A percentile compares a stretch with the other conserved stretches of the same genome.
phyloP scores from a whole-genome alignment of 2,329 filamentous ascomycete genomes.

The Coleophoma cylindrospora region DNA sequence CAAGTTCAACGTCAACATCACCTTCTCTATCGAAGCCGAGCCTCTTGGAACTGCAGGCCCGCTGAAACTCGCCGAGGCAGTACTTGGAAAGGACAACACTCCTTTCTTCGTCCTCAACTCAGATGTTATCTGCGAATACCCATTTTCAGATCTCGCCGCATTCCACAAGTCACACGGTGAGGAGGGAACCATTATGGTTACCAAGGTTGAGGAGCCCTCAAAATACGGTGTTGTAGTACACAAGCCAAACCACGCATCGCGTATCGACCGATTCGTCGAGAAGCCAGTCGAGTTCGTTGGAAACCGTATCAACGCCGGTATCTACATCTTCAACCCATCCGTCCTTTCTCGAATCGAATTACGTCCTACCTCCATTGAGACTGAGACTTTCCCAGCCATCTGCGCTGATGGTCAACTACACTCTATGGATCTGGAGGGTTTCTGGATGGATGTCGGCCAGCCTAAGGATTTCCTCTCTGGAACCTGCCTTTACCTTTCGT shows the following conservation, averaged over 20 bases:
- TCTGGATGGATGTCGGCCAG: constrained; percentile 99
- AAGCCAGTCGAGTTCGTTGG: constrained; percentile 98
- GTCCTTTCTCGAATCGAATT: constrained; percentile 90
- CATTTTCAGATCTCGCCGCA: constrained; percentile 80
- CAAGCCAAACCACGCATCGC: constrained; percentile 84
- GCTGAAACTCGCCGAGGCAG: constrained; percentile 89
- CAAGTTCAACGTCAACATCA: constrained; percentile 89
- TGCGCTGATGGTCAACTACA: constrained; percentile 85
- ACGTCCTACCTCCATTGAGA: constrained; percentile 94
- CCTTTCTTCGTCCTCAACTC: constrained; percentile 99
- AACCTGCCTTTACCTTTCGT: constrained; percentile 93
- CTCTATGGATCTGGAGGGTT: constrained; percentile 93
- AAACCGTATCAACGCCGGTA: constrained; percentile 97
- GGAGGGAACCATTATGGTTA: constrained; percentile 96
- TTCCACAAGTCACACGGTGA: constrained; percentile 93
- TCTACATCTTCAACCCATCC: constrained; percentile 95
- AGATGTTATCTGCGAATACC: constrained; percentile 97
- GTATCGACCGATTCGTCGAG: constrained; percentile 98
- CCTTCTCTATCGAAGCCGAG: constrained; percentile 95
- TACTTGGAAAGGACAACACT: constrained; percentile 85
- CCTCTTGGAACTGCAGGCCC: constrained; percentile 93
- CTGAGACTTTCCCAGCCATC: constrained; percentile 97
- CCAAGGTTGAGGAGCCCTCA: constrained; percentile 97
- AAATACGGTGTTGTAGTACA: constrained; percentile 99
- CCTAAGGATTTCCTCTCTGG: constrained; percentile 97